Conservation (phyloP, 2,329 filamentous ascomycete species). For the Monosporascus cannonballus region DNA sequence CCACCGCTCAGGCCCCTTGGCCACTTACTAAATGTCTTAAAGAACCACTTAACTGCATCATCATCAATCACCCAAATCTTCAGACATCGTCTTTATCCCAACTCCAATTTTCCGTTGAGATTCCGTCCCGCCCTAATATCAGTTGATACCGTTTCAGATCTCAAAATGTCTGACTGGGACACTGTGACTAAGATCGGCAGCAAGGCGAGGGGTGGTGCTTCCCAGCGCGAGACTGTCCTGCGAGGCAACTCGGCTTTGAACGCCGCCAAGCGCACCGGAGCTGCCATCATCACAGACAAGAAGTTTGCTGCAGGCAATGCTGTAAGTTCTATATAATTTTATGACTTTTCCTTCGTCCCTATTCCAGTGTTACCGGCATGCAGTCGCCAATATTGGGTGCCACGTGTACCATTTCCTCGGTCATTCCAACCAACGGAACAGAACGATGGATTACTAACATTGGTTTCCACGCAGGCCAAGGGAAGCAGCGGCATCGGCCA, state of each 20-base stretch:
- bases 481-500: conserved; percentile 70
- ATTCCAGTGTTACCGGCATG: background rate
- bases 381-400: background rate
- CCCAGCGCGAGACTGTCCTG: conserved; percentile 78
- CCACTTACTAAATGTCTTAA: no score
- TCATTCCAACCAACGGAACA: background rate
- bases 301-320: conserved; percentile 73
- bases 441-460: conserved; percentile 10
- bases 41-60: no score
- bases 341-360: background rate
- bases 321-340: conserved; percentile 46
- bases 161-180: conserved; percentile 80
- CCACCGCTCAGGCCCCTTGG: no score
- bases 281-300: conserved; percentile 82
- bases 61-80: no score
- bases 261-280: conserved; percentile 77
- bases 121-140: no score
- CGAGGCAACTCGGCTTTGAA: conserved; percentile 80
- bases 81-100: no score
- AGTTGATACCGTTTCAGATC: no score
- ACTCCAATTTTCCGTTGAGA: no score
- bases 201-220: conserved; percentile 64
- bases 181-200: conserved; percentile 87
- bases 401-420: background rate
- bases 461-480: conserved; percentile 21